A percentile compares a stretch with the other conserved stretches of the same genome.
Evolutionary conservation across 2,329 filamentous ascomycete genomes (phyloP).

Genomic region (Trichoderma citrinoviride): DNA sequence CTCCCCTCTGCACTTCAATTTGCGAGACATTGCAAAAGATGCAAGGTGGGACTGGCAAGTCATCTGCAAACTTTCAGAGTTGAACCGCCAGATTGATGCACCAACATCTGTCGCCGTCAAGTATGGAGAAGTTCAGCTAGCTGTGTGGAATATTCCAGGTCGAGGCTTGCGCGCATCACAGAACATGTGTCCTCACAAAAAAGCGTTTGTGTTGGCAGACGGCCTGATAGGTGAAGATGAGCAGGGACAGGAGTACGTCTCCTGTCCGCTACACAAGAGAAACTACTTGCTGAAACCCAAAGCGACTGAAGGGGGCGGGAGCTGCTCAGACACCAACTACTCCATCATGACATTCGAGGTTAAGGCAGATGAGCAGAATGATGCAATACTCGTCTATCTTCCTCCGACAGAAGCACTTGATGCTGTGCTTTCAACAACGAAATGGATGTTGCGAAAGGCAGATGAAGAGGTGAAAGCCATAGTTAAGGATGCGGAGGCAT

Average conservation of each 20-base stretch:
- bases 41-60: conserved; percentile 69
- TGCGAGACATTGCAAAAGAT: conserved; percentile 58
- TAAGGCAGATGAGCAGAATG: conserved; percentile 73
- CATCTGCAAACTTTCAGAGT: conserved; percentile 67
- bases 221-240: conserved; percentile 71
- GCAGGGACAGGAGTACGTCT: conserved; percentile 46
- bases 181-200: conserved; percentile 94
- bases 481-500: not conserved
- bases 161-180: conserved; percentile 77
- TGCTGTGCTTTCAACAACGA: conserved; percentile 69
- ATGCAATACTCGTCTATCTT: conserved; percentile 75
- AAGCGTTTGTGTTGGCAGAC: conserved; percentile 84
- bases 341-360: conserved; percentile 80
- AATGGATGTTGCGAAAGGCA: conserved; percentile 74
- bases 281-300: conserved; percentile 69
- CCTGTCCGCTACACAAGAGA: conserved; percentile 84
- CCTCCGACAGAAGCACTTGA: conserved; percentile 81
- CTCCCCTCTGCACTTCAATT: conserved; percentile 69
- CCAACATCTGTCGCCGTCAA: conserved; percentile 65
- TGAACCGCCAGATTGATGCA: conserved; percentile 46
- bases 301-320: conserved; percentile 67
- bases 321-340: conserved; percentile 56
- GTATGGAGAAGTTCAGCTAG: conserved; percentile 83
- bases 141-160: conserved; percentile 79
- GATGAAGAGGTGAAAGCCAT: conserved; percentile 44